These are phyloP conservation scores for Lasiodiplodia citricola DNA, from an alignment of 2,329 filamentous ascomycete genomes.

Conservation along the genomic window DNA sequence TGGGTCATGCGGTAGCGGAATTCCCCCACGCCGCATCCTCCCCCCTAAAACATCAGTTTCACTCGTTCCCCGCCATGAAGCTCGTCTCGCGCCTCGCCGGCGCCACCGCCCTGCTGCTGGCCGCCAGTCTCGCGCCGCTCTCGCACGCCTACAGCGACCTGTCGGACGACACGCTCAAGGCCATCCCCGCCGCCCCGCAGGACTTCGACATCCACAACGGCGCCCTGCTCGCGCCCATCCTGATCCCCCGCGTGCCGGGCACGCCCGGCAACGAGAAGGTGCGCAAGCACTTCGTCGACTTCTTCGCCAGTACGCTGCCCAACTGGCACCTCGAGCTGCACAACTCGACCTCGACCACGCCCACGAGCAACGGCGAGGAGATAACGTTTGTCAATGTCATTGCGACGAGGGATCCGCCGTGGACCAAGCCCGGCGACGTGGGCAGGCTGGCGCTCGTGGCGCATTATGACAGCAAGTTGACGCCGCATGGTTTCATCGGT, in stretches of 20 bases:
- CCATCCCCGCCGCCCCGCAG: conserved; percentile 64
- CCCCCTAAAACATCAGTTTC: background rate
- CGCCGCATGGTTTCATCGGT: conserved; percentile 85
- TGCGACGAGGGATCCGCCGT: conserved; percentile 85
- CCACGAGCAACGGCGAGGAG: conserved; percentile 70
- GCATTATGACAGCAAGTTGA: conserved; percentile 88
- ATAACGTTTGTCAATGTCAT: conserved; percentile 89
- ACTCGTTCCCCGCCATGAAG: conserved; percentile 8
- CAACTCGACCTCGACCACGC: conserved; percentile 87
- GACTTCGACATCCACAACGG: conserved; percentile 82
- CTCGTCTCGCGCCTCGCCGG: conserved; percentile 4
- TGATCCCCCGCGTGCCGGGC: conserved; percentile 86
- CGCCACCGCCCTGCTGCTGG: background rate
- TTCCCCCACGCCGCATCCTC: background rate
- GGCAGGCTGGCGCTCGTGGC: conserved; percentile 85
- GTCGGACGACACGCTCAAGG: conserved; percentile 74
- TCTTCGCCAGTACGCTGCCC: conserved; percentile 77
- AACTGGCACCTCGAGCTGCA: conserved; percentile 82
- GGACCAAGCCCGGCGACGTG: conserved; percentile 74
- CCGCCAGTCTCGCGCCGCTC: conserved; percentile 37
- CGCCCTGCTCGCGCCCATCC: conserved; percentile 80
- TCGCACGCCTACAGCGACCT: conserved; percentile 60
- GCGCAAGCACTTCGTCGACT: conserved; percentile 81
- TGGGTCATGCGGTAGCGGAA: background rate
- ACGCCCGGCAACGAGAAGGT: conserved; percentile 75